A percentile compares a stretch with the other conserved stretches of the same genome.
These are phyloP conservation scores for Phytophthora idaei DNA, from an alignment of 352 stramenopile genomes.

Conservation along the genomic window DNA sequence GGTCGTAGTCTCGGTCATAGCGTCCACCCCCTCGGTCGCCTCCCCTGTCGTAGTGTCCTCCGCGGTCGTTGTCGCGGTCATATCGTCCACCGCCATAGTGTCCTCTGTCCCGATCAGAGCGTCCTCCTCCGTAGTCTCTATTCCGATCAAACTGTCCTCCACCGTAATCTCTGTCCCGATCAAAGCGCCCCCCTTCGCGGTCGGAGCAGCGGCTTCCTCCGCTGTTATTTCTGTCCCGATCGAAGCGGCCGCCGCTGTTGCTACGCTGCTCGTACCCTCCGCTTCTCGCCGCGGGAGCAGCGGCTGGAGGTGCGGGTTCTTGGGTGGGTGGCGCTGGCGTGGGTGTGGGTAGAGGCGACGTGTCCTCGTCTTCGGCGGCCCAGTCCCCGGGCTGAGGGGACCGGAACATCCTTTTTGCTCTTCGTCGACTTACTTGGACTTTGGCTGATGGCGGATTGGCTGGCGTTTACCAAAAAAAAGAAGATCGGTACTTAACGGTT, in stretches of 20 bases:
- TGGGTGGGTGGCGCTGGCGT: background rate
- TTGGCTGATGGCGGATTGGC: background rate
- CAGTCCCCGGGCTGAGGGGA: constrained; percentile 70
- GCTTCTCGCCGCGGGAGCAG: background rate
- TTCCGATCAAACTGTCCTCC: constrained; percentile 23
- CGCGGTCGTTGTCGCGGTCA: constrained; percentile 6
- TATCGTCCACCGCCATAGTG: background rate
- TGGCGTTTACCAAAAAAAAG: background rate
- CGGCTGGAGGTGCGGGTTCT: background rate
- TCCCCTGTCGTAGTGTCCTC: constrained; percentile 17
- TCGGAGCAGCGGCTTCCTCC: constrained; percentile 12
- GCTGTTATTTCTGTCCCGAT: constrained; percentile 19
- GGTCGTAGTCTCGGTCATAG: background rate
- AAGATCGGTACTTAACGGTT: background rate
- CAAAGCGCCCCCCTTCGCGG: constrained; percentile 18
- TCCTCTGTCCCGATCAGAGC: constrained; percentile 16
- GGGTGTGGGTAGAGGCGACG: constrained; percentile 23
- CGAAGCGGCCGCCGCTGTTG: constrained; percentile 20
- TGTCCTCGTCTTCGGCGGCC: constrained; percentile 76
- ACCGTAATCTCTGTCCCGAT: constrained; percentile 17
- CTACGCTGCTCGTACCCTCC: constrained; percentile 19
- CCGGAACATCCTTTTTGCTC: constrained; percentile 61
- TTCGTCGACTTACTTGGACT: background rate
- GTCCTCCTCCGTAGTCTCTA: constrained; percentile 8
- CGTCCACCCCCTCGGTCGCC: no score